These are phyloP conservation scores for Apiospora hydei DNA, from an alignment of 2,329 filamentous ascomycete genomes.

Conservation along the genomic window DNA sequence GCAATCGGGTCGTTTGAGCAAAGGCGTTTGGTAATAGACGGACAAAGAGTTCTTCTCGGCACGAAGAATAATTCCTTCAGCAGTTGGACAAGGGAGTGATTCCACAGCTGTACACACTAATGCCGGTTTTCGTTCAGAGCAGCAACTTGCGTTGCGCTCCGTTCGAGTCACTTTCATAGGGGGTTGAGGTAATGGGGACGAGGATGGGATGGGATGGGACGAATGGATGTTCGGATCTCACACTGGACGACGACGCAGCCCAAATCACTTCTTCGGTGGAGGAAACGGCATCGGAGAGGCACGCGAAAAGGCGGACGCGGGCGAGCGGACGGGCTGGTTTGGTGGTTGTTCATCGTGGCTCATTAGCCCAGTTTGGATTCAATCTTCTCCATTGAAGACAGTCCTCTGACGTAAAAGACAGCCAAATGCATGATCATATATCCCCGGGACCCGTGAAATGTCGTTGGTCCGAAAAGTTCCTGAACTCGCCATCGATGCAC, in stretches of 20 bases:
- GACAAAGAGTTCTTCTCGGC: slow-evolving; percentile 52
- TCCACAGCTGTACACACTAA: slow-evolving; percentile 60
- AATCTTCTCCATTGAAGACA: slow-evolving; percentile 42
- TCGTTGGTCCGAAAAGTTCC: slow-evolving; percentile 38
- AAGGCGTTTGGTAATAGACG: slow-evolving; percentile 72
- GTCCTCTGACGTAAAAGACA: slow-evolving; percentile 37
- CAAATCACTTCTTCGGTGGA: not conserved
- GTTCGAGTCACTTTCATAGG: not conserved
- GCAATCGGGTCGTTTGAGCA: slow-evolving; percentile 46
- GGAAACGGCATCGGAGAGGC: not conserved
- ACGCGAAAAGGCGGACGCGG: slow-evolving; percentile 8
- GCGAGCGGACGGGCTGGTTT: slow-evolving; percentile 25
- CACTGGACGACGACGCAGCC: not conserved
- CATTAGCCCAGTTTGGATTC: slow-evolving; percentile 38
- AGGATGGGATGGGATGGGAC: not conserved
- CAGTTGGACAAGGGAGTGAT: slow-evolving; percentile 49
- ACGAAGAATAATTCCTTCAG: slow-evolving; percentile 58
- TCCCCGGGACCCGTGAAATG: slow-evolving; percentile 40
- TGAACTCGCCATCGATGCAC: slow-evolving; percentile 41
- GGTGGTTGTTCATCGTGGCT: slow-evolving; percentile 40
- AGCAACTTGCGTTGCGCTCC: slow-evolving; percentile 19
- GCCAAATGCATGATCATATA: slow-evolving; percentile 43
- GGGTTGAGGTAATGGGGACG: not conserved
- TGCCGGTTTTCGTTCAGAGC: slow-evolving; percentile 43
- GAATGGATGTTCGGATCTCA: not conserved